Percentiles rank a stretch among this genome's conserved stretches.
These are phyloP conservation scores for Ilyonectria sp. DNA, from an alignment of 2,329 filamentous ascomycete species.

Conservation along the genomic window DNA sequence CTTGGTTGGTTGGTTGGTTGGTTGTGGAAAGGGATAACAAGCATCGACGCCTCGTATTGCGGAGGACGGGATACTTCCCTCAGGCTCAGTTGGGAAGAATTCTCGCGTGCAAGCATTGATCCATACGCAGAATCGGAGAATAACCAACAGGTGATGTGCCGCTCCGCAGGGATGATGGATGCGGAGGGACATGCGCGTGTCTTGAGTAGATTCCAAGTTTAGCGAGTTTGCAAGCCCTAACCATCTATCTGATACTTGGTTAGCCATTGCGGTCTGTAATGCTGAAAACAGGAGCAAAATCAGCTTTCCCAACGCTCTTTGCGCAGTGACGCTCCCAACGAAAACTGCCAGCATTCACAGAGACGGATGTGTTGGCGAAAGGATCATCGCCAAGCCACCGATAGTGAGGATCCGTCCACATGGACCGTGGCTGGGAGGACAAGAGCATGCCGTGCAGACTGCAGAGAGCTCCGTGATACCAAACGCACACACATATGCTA, in stretches of 20 bases:
- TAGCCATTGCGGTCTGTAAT: background rate
- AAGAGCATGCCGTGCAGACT: conserved; percentile 23
- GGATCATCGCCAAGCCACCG: conserved; percentile 25
- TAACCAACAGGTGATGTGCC: conserved; percentile 27
- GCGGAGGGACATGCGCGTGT: conserved; percentile 4
- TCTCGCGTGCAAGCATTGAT: conserved; percentile 8
- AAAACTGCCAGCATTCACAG: background rate
- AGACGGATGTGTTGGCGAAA: conserved; percentile 25
- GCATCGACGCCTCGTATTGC: conserved; percentile 8
- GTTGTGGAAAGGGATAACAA: background rate
- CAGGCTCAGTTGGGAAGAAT: background rate
- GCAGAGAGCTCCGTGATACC: conserved; percentile 11
- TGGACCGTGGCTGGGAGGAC: conserved; percentile 12
- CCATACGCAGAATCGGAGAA: conserved; percentile 26
- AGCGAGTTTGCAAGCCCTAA: conserved; percentile 11
- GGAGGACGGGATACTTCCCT: background rate
- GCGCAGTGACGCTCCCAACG: conserved; percentile 16
- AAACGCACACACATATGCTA: conserved; percentile 4
- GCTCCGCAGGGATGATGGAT: conserved; percentile 25
- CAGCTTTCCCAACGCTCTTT: background rate
- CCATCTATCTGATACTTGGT: conserved; percentile 26
- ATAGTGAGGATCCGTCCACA: conserved; percentile 18
- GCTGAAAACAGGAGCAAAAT: background rate
- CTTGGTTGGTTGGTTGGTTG: background rate
- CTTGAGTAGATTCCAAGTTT: conserved; percentile 20